These are phyloP conservation scores for Pythium guiyangense DNA, from an alignment of 352 stramenopile genomes.

Conservation along the genomic window DNA sequence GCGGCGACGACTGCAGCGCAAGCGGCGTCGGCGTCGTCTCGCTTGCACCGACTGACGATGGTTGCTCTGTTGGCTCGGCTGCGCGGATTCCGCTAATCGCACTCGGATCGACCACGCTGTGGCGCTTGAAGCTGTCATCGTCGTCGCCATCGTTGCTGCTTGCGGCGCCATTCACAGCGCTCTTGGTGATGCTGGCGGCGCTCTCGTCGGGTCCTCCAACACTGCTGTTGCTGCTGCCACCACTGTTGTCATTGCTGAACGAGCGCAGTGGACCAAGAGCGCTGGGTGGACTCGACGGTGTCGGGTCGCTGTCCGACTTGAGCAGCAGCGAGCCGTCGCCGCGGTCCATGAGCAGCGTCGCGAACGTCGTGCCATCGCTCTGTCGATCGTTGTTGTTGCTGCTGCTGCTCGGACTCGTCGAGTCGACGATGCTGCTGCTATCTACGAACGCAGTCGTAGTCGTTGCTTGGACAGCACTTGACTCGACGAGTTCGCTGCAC, in stretches of 20 bases:
- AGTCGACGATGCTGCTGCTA: background rate
- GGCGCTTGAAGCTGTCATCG: background rate
- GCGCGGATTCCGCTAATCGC: background rate
- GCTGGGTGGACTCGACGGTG: conserved; percentile 9
- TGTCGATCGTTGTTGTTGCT: no score
- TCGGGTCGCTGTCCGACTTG: conserved; percentile 26
- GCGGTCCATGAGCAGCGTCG: conserved; percentile 35
- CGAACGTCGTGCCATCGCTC: conserved; percentile 4
- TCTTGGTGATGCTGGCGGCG: background rate
- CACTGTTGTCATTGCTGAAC: background rate
- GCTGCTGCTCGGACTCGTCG: background rate
- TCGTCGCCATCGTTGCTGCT: background rate
- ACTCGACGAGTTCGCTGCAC: background rate
- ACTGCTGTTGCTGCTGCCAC: background rate
- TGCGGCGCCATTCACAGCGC: background rate
- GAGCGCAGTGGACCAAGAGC: background rate
- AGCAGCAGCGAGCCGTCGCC: conserved; percentile 19
- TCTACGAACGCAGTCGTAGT: background rate
- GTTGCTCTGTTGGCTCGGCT: background rate
- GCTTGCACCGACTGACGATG: background rate
- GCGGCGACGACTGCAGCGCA: conserved; percentile 9
- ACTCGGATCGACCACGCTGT: background rate
- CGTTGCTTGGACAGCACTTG: background rate
- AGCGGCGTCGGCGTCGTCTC: background rate
- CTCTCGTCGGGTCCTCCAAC: background rate